Evolutionary conservation across 2,329 filamentous ascomycete genomes (phyloP), one percentile per base, ranked within the genome.

Genomic region (Ophiostoma sp.): DNA sequence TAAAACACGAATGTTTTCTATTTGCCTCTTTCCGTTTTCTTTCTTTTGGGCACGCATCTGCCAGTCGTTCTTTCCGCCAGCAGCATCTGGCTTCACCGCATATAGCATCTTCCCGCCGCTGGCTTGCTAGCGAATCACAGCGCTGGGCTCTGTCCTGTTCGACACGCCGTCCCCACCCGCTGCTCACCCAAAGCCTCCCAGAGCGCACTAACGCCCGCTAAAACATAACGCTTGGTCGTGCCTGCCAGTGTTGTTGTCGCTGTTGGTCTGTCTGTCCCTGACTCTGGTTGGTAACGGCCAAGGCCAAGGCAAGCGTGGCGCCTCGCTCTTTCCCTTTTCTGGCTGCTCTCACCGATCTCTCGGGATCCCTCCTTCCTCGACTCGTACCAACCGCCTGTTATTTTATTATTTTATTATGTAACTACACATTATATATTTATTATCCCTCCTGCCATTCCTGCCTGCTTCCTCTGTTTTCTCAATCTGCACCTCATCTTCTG

Each of bases 311-410:
- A 36, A 9, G 52, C 12, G 58, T 62, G 58, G 38, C 38, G 58
- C 58, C 36, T 62, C 58, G 58, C 38, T 62, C 58, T 62, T 62
- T 62, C 58, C 58, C 7, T 27, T 4, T 38, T 40, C 36, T 60
- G 55, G 40, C 55, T 38, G 55, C 58, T 16, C 52, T 58, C 58
- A 62, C 58, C 58, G 58, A 41, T 62, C 58, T 40, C 58, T 62
- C 58, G 58, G 58, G 58, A 62, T 41, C 27, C 36, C 55, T 60
- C 55, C 55, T 40, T 60, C 36, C 38, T 62, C 36, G 36, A 16
- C 58, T 47, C 45, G n/a, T 55, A 55, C 27, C 7, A 49, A 49
- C 27, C 27, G 27, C 27, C 27, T 27, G 27, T 27, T 27, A 27
- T 27, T 27, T 27, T 27, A 49, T n/a, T 5, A 16, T n/a, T 5